Percentiles rank a stretch among this genome's conserved stretches.
phyloP scores from a whole-genome alignment of 768 basidiomycete genomes.

The Aureoboletus auriporus region DNA sequence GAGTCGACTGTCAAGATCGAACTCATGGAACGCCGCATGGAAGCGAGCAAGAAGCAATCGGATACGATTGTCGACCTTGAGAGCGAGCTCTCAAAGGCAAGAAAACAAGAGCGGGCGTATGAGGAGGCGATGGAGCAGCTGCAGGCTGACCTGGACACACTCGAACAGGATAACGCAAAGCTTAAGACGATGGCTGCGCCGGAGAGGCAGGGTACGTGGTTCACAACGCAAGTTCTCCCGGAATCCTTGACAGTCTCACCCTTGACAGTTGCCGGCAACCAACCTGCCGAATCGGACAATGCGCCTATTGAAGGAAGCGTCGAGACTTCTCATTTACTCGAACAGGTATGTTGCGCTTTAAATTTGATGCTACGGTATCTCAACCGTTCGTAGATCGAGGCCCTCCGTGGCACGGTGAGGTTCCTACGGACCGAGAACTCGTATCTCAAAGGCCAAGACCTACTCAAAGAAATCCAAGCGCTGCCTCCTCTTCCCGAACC shows the following conservation, averaged over 20 bases:
- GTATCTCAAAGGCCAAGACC: conserved; percentile 88
- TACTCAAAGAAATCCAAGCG: conserved; percentile 75
- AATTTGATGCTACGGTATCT: background rate
- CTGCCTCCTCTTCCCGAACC: conserved; percentile 63
- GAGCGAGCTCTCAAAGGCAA: conserved; percentile 69
- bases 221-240: background rate
- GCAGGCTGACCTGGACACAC: conserved; percentile 78
- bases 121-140: conserved; percentile 93
- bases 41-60: conserved; percentile 85
- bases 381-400: conserved; percentile 63
- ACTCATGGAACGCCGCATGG: conserved; percentile 90
- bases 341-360: conserved; percentile 56
- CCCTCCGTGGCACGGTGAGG: conserved; percentile 84
- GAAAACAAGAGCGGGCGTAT: conserved; percentile 85
- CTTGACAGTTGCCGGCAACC: conserved; percentile 41
- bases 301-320: conserved; percentile 72
- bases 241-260: background rate
- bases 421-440: conserved; percentile 94
- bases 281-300: conserved; percentile 55
- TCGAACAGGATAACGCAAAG: conserved; percentile 87
- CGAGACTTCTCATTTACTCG: conserved; percentile 83
- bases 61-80: conserved; percentile 83
- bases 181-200: conserved; percentile 65
- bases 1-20: conserved; percentile 91
- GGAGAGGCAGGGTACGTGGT: conserved; percentile 63